These are phyloP conservation scores for Eucalyptus sp. DNA, from an alignment of 345 rosid genomes.

Conservation along the genomic window DNA sequence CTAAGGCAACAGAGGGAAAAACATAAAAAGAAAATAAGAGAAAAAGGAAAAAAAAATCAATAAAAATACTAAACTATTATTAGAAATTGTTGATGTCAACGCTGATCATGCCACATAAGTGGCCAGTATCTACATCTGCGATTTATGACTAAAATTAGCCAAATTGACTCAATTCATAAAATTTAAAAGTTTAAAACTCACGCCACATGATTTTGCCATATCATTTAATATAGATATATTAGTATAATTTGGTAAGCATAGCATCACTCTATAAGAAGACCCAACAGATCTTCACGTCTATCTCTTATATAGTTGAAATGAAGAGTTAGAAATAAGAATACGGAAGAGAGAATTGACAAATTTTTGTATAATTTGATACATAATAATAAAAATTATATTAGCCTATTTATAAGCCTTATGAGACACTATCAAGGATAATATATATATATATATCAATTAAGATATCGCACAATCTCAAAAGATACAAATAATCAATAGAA, in stretches of 20 bases:
- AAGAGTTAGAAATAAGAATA: too few species aligned
- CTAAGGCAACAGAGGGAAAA: neutral
- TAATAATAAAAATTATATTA: too few species aligned
- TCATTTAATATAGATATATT: neutral
- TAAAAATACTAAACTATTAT: too few species aligned
- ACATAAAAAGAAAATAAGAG: neutral
- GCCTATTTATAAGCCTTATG: too few species aligned
- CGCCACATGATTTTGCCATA: neutral
- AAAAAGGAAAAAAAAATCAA: too few species aligned
- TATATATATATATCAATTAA: too few species aligned
- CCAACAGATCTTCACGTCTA: neutral
- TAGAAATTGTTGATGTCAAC: accelerated
- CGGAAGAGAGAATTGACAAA: too few species aligned
- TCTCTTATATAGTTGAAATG: neutral
- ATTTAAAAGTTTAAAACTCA: neutral
- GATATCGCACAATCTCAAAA: too few species aligned
- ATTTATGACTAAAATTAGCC: neutral
- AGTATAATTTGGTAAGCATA: neutral
- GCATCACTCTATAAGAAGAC: neutral
- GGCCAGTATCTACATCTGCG: accelerated
- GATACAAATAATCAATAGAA: too few species aligned
- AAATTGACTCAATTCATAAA: neutral
- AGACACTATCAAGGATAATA: too few species aligned
- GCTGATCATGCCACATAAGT: neutral
- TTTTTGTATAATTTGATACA: too few species aligned